These are phyloP conservation scores for Fusarium sp. DNA, from an alignment of 2,329 filamentous ascomycete species.

Conservation along the genomic window DNA sequence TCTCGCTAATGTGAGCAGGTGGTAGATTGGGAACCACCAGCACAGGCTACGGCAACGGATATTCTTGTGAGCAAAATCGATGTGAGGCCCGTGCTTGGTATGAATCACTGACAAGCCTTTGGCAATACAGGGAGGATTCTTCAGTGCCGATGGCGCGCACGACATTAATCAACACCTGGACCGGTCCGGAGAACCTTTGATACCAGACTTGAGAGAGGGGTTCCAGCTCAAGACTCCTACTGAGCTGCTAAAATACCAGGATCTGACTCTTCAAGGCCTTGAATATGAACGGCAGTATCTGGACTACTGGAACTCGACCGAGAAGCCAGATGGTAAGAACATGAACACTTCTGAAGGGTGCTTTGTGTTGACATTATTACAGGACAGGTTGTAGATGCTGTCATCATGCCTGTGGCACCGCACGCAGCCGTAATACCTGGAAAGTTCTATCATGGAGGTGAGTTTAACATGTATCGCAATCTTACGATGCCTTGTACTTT, in stretches of 20 bases:
- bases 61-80: constrained; percentile 13
- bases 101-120: neutral
- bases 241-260: constrained; percentile 53
- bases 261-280: constrained; percentile 67
- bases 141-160: constrained; percentile 52
- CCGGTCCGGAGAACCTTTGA: constrained; percentile 68
- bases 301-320: constrained; percentile 75
- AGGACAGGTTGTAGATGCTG: constrained; percentile 68
- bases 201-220: constrained; percentile 57
- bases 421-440: constrained; percentile 64
- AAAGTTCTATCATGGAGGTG: constrained; percentile 58
- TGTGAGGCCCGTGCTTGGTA: too few relatives aligned
- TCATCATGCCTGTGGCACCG: constrained; percentile 66
- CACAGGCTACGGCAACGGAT: constrained; percentile 20
- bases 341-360: neutral
- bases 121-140: constrained; percentile 45
- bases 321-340: constrained; percentile 61
- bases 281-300: constrained; percentile 71
- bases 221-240: constrained; percentile 50
- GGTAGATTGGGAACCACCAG: constrained; percentile 34
- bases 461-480: fast-evolving
- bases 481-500: fast-evolving
- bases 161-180: constrained; percentile 63
- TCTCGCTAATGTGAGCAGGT: constrained; percentile 48
- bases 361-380: neutral